Base-by-base conservation (phyloP, 202 grass and related monocot species). In the Carex arenaria region DNA sequence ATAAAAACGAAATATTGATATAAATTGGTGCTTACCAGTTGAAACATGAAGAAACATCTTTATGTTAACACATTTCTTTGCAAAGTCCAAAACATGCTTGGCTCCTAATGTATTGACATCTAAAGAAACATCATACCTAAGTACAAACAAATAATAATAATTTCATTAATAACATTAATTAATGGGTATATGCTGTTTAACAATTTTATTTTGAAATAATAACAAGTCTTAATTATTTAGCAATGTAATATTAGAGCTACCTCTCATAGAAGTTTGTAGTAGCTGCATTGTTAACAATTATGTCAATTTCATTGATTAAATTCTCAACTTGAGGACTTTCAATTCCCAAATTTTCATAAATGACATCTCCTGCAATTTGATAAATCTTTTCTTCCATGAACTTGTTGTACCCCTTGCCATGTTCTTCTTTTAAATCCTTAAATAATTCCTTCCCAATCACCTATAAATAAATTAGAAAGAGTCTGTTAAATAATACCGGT, bases 1-100 rank as follows among this genome's bases (percentile, higher is more conserved):
- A 26, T 26, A 1, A 26, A 74, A 17, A 32, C 10, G 13, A 17
- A 40, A 13, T 32, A 22, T 4, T 53, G 9, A 64, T 17, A 60
- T 51, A 51, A 51, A 22, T 85, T 80, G 28, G 32, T 43, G 63
- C 52, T 72, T 51, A 95, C 93, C 93, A 19, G 91, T 92, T 34
- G 94, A 97, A 14, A 97, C 89, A 80, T 97, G 94, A 82, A 97
- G 92, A 45, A 97, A 77, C 62, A 97, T 86, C 75, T 94, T 91
- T 59, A 94, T 85, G 10, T 67, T 85, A n/a, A 69, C 45, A 14
- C 94, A 97, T 81, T 86, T 91, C 53, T 92, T 94, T 83, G 89
- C 94, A 20, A 97, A 87, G 7, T 87, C 69, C 74, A 92, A 85
- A 3, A 97, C 64, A 67, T 97, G 89, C 67, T 97, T 97, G 70